These are phyloP conservation scores for Suhomyces ambrosiae DNA, from an alignment of 1,139 yeast genomes.

Conservation along the genomic window DNA sequence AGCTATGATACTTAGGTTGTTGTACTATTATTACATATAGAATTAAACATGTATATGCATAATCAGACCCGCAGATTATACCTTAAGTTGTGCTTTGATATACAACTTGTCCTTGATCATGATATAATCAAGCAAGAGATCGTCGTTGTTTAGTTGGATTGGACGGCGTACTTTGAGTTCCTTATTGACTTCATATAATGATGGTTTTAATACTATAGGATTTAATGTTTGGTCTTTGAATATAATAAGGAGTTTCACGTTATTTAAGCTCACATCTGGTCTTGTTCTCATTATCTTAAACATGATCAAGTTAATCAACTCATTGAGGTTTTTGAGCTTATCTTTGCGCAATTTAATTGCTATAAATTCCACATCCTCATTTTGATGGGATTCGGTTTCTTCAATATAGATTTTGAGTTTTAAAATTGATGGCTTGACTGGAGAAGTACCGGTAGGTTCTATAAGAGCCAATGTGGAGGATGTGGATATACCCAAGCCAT, in stretches of 20 bases:
- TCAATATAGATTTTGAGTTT: constrained; percentile 26
- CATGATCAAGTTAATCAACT: constrained; percentile 29
- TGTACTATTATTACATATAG: too few relatives aligned
- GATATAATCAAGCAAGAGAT: constrained; percentile 31
- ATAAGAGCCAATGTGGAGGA: constrained; percentile 2
- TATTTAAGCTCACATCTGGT: constrained; percentile 19
- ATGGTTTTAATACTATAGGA: constrained; percentile 28
- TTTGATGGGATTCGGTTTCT: constrained; percentile 1
- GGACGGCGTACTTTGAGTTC: not conserved
- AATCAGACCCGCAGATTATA: constrained; percentile 1
- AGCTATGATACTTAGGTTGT: too few relatives aligned
- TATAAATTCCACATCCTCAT: constrained; percentile 17
- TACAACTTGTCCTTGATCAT: constrained; percentile 30
- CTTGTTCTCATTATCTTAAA: constrained; percentile 22
- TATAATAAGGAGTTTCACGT: constrained; percentile 24
- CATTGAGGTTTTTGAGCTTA: constrained; percentile 26
- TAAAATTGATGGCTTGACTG: constrained; percentile 11
- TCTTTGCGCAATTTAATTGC: constrained; percentile 32
- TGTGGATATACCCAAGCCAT: constrained; percentile 10
- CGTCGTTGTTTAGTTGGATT: constrained; percentile 16
- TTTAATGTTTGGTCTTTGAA: constrained; percentile 28
- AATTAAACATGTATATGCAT: not conserved
- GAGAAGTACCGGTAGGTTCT: constrained; percentile 2
- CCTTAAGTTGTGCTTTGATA: constrained; percentile 21
- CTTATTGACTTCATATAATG: constrained; percentile 9